phyloP scores from a whole-genome alignment of 2,329 filamentous ascomycete genomes.

The Ceratocystiopsis sp. region DNA sequence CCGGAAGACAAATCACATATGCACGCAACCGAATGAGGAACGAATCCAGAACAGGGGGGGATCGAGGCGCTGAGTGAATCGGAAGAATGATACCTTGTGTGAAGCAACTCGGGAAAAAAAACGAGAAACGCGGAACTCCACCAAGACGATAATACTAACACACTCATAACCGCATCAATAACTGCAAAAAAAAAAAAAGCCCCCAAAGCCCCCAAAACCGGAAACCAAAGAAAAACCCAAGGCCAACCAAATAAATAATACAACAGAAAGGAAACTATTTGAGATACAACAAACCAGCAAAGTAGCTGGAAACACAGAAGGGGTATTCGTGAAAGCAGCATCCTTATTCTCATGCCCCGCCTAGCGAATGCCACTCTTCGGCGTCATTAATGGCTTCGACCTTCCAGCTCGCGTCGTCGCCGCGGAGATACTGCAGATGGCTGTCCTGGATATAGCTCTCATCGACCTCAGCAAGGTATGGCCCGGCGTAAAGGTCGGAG shows the following conservation, averaged over 20 bases:
- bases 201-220: no score
- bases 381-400: slow-evolving; percentile 10
- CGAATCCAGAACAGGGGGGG: no score
- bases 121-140: no score
- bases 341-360: not conserved
- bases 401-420: slow-evolving; percentile 14
- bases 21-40: no score
- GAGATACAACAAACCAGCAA: not conserved
- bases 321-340: not conserved
- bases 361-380: slow-evolving; percentile 11
- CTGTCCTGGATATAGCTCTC: slow-evolving; percentile 12
- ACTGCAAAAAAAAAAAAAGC: not conserved
- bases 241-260: not conserved
- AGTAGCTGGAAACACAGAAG: not conserved
- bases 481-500: slow-evolving; percentile 8
- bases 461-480: slow-evolving; percentile 13
- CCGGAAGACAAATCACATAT: no score
- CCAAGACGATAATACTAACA: not conserved
- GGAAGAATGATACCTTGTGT: no score
- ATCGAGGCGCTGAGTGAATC: no score
- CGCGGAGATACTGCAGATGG: slow-evolving; percentile 9
- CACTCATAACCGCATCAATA: not conserved
- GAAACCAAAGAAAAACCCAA: not conserved
- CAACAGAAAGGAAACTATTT: not conserved
- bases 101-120: no score